Conservation (phyloP, 225 moss, liverwort and hornwort species). For the Bryoerythrophyllum caledonicum region DNA sequence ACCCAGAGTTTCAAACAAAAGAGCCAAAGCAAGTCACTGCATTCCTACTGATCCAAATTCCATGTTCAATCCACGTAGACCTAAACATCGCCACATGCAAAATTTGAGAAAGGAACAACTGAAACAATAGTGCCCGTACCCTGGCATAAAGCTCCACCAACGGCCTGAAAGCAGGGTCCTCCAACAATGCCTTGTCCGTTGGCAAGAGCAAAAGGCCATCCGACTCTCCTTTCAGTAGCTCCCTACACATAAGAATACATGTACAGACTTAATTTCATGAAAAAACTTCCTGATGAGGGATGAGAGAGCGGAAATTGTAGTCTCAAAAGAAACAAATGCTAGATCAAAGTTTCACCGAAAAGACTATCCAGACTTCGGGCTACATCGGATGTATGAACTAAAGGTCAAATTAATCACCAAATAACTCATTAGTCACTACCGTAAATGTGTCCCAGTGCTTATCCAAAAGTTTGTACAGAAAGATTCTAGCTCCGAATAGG, state of each 20-base stretch:
- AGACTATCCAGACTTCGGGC: background rate
- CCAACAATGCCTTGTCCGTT: constrained; percentile 83
- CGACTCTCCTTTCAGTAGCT: constrained; percentile 72
- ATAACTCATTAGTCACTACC: constrained; percentile 9
- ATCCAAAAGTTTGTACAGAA: constrained; percentile 4
- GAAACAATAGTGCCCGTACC: constrained; percentile 43
- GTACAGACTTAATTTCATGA: background rate
- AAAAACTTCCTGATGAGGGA: background rate
- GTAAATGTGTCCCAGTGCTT: background rate
- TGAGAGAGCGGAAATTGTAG: background rate
- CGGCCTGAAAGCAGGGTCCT: constrained; percentile 74
- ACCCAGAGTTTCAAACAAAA: background rate
- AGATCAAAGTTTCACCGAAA: background rate
- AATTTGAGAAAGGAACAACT: constrained; percentile 4
- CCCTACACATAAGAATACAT: constrained; percentile 35
- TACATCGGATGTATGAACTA: background rate
- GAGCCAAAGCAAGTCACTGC: background rate
- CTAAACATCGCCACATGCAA: background rate
- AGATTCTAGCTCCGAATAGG: background rate
- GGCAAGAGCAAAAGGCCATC: constrained; percentile 75
- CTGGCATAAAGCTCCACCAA: constrained; percentile 90
- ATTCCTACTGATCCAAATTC: background rate
- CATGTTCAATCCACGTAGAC: background rate
- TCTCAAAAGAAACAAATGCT: constrained; percentile 1
- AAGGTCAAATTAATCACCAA: background rate